Percentiles rank a stretch among this genome's conserved stretches.
phyloP scores from a whole-genome alignment of 192 early-diverging fungal genomes.

The Linnemannia hyalina region DNA sequence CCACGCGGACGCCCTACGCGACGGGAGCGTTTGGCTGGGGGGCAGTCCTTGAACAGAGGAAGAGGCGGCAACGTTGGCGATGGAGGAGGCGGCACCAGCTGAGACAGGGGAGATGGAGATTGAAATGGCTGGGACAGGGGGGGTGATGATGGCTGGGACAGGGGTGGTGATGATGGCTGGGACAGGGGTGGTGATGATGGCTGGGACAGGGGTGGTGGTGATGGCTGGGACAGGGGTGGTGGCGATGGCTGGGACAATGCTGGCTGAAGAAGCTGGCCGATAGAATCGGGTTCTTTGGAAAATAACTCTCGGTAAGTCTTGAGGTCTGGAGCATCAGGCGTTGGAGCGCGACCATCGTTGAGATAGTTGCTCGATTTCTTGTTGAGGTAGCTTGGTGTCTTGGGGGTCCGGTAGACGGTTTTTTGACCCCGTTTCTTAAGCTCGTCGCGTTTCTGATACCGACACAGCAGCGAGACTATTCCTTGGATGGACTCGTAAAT shows the following conservation, averaged over 20 bases:
- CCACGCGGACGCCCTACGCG: neutral
- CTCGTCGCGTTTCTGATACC: too few species aligned
- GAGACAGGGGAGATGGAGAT: too few species aligned
- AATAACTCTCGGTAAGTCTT: too few species aligned
- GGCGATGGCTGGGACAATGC: neutral
- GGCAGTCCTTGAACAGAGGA: too few species aligned
- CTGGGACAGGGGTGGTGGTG: too few species aligned
- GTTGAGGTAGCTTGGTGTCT: neutral
- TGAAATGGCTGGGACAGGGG: too few species aligned
- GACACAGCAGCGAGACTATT: neutral
- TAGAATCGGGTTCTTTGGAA: too few species aligned
- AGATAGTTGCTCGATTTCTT: neutral
- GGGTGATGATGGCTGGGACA: neutral
- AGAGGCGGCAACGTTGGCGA: too few species aligned
- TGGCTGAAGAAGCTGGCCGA: neutral
- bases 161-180: too few species aligned
- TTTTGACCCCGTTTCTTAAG: neutral
- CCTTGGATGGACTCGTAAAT: neutral
- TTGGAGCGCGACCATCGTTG: slow-evolving; percentile 15
- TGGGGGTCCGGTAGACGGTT: neutral
- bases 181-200: neutral
- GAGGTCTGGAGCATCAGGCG: neutral
- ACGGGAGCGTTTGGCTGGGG: too few species aligned
- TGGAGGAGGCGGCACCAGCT: too few species aligned
- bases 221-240: too few species aligned